Conservation (phyloP, 1,139 yeast species). For the Nakaseomyces nivariensis region DNA sequence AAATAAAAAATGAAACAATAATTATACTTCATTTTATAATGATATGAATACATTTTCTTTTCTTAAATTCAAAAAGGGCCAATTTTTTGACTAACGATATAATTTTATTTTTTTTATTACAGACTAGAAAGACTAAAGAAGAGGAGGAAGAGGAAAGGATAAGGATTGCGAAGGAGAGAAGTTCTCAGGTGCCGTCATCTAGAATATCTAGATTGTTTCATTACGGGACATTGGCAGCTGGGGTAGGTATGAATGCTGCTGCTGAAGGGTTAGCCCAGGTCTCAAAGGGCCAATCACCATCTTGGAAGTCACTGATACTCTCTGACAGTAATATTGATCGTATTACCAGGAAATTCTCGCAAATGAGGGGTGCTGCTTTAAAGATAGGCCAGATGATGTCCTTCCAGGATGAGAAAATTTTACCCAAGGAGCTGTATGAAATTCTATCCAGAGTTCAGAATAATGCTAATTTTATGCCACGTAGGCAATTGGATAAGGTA, state of each 20-base stretch:
- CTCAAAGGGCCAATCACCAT: constrained; percentile 43
- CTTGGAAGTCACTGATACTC: constrained; percentile 53
- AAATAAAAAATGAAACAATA: neutral
- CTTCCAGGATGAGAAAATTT: constrained; percentile 76
- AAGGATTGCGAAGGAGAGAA: constrained; percentile 31
- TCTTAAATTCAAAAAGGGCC: too few species aligned
- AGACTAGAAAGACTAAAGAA: constrained; percentile 4
- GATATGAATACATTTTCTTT: too few species aligned
- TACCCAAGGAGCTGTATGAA: constrained; percentile 78
- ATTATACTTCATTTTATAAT: neutral
- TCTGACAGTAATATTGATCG: constrained; percentile 80
- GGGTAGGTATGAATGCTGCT: constrained; percentile 79
- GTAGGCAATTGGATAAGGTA: constrained; percentile 72
- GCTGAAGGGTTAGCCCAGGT: constrained; percentile 65
- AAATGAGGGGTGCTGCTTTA: constrained; percentile 97
- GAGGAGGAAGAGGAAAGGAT: constrained; percentile 1
- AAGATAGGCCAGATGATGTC: constrained; percentile 93
- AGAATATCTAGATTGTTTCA: constrained; percentile 82
- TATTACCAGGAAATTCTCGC: constrained; percentile 75
- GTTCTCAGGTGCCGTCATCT: constrained; percentile 73
- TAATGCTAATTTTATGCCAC: constrained; percentile 95
- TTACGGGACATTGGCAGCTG: constrained; percentile 88
- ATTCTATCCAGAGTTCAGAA: constrained; percentile 81
- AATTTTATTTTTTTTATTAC: neutral
- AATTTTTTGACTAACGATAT: too few species aligned